Conservation (phyloP, 2,329 filamentous ascomycete genomes). For the Conoideocrella luteorostrata region DNA sequence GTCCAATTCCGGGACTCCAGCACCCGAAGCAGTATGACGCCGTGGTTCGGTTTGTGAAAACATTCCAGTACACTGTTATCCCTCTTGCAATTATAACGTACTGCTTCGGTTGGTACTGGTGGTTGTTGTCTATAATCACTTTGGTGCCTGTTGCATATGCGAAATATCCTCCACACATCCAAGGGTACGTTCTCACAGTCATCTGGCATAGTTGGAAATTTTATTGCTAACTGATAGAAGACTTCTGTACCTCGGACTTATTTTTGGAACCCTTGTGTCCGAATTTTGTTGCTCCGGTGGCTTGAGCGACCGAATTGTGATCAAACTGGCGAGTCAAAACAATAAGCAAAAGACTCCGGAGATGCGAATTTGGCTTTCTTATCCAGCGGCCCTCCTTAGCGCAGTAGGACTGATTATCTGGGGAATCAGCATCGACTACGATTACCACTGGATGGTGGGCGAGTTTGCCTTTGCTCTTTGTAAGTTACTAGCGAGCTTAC, state of each 20-base stretch:
- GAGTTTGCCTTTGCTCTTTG: constrained; percentile 48
- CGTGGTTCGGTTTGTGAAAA: constrained; percentile 36
- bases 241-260: constrained; percentile 45
- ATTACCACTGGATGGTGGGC: constrained; percentile 51
- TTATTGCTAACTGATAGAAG: constrained; percentile 18
- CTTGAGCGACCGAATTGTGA: constrained; percentile 46
- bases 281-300: constrained; percentile 40
- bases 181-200: constrained; percentile 27
- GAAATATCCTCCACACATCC: constrained; percentile 40
- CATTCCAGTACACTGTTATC: constrained; percentile 40
- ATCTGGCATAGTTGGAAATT: no score
- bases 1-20: constrained; percentile 41
- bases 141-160: constrained; percentile 46
- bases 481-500: no score
- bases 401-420: constrained; percentile 45
- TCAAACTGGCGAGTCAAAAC: constrained; percentile 36
- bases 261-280: constrained; percentile 44
- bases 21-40: constrained; percentile 44
- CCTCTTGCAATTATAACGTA: constrained; percentile 40
- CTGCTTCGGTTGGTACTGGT: constrained; percentile 52
- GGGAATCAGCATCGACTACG: constrained; percentile 46
- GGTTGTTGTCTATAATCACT: constrained; percentile 46
- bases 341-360: constrained; percentile 39
- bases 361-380: constrained; percentile 50
- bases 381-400: constrained; percentile 43